Conservation (phyloP, 148 eudicot genomes). For the Spergularia bocconei region DNA sequence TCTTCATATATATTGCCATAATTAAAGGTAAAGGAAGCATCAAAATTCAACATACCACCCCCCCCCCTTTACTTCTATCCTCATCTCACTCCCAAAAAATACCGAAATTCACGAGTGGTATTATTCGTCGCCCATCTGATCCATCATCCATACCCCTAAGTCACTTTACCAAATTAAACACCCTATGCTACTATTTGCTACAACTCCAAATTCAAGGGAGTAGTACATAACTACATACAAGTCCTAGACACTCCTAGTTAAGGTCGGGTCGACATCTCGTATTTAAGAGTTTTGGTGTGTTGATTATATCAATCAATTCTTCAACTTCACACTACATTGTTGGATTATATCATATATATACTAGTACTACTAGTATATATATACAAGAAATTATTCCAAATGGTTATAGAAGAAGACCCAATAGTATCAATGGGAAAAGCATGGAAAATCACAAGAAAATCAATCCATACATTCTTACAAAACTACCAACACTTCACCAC, state of each 20-base stretch:
- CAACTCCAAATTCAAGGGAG: too few relatives aligned
- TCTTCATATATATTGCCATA: neutral
- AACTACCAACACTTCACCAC: conserved; percentile 59
- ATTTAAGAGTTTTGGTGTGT: too few relatives aligned
- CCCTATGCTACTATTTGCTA: too few relatives aligned
- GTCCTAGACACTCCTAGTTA: too few relatives aligned
- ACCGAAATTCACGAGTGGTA: neutral
- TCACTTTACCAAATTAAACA: too few relatives aligned
- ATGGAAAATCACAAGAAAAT: conserved; percentile 49
- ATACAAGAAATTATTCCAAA: neutral
- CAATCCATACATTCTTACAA: conserved; percentile 52
- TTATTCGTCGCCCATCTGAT: too few relatives aligned
- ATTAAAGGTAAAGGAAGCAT: conserved; percentile 13
- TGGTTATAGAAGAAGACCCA: conserved; percentile 27
- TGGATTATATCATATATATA: neutral
- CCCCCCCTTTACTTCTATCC: neutral
- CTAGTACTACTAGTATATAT: neutral
- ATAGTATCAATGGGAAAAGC: conserved; percentile 36
- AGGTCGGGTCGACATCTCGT: too few relatives aligned
- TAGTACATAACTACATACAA: too few relatives aligned
- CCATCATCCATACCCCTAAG: too few relatives aligned
- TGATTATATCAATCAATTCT: neutral
- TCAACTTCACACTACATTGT: conserved; percentile 22
- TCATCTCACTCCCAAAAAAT: neutral
- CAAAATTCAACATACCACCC: conserved; percentile 16